A percentile compares a stretch with the other conserved stretches of the same genome.
phyloP scores from a whole-genome alignment of 148 eudicot species.

The Polygonum aviculare region DNA sequence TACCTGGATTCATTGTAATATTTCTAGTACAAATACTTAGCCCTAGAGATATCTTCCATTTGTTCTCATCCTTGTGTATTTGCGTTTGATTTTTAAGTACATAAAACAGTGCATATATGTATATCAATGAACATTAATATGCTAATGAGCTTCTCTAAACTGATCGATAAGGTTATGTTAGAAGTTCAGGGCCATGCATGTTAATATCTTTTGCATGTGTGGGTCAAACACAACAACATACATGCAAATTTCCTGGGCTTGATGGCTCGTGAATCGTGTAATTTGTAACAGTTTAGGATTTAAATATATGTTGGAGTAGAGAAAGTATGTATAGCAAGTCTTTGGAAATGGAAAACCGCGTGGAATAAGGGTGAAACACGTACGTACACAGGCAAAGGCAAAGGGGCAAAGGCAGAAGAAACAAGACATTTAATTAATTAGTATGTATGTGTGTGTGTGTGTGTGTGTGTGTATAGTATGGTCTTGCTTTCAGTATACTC shows the following conservation, averaged over 20 bases:
- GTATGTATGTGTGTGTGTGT: too few relatives aligned
- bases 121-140: too few relatives aligned
- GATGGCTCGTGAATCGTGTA: background rate
- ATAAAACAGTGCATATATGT: too few relatives aligned
- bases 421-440: background rate
- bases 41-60: too few relatives aligned
- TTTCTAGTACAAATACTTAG: too few relatives aligned
- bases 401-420: background rate
- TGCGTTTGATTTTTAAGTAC: too few relatives aligned
- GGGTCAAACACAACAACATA: background rate
- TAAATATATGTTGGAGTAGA: background rate
- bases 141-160: too few relatives aligned
- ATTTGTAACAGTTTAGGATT: background rate
- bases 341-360: background rate
- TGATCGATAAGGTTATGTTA: too few relatives aligned
- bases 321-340: background rate
- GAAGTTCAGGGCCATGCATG: too few relatives aligned
- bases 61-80: too few relatives aligned
- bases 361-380: background rate
- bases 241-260: background rate
- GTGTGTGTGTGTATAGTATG: background rate
- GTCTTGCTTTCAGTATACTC: conserved; percentile 1
- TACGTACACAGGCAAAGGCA: too few relatives aligned
- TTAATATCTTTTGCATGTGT: background rate
- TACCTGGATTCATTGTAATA: too few relatives aligned